These are phyloP conservation scores for Fagus sylvatica DNA, from an alignment of 306 rosid genomes.

Conservation along the genomic window DNA sequence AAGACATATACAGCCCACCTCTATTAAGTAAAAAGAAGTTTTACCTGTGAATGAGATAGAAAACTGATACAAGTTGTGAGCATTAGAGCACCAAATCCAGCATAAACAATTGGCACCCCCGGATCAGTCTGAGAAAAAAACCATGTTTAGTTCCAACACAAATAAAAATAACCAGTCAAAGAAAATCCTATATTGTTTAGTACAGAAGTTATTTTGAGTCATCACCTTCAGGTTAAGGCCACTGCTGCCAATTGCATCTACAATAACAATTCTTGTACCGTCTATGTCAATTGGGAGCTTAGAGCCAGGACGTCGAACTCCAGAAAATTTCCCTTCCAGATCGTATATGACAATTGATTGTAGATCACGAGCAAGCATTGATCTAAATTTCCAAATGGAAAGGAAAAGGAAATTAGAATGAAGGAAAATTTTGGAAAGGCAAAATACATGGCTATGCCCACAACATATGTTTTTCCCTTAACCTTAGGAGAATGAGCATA, in stretches of 20 bases:
- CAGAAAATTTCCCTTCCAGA: slow-evolving; percentile 81
- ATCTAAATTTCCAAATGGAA: slow-evolving; percentile 50
- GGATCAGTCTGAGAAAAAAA: slow-evolving; percentile 70
- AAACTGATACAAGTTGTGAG: slow-evolving; percentile 91
- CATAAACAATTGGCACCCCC: slow-evolving; percentile 85
- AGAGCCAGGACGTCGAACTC: slow-evolving; percentile 82
- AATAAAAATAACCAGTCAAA: slow-evolving; percentile 13
- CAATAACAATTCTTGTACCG: slow-evolving; percentile 64
- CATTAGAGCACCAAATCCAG: slow-evolving; percentile 97
- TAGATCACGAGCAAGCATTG: slow-evolving; percentile 92
- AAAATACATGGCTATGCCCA: background rate
- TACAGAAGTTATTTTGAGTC: slow-evolving; percentile 7
- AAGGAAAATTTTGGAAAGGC: slow-evolving; percentile 1
- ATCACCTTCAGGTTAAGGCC: slow-evolving; percentile 85
- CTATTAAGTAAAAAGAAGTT: background rate
- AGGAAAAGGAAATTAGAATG: slow-evolving; percentile 10
- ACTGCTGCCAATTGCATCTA: slow-evolving; percentile 89
- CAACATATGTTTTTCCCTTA: background rate
- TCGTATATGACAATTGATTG: slow-evolving; percentile 83
- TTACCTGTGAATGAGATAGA: slow-evolving; percentile 88
- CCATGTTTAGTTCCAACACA: slow-evolving; percentile 13
- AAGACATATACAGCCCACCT: background rate
- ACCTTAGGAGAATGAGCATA: background rate
- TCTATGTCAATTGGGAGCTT: slow-evolving; percentile 80
- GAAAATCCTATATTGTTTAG: background rate